These are phyloP conservation scores for Tulasnella sp. DNA, from an alignment of 768 basidiomycete genomes.

Conservation along the genomic window DNA sequence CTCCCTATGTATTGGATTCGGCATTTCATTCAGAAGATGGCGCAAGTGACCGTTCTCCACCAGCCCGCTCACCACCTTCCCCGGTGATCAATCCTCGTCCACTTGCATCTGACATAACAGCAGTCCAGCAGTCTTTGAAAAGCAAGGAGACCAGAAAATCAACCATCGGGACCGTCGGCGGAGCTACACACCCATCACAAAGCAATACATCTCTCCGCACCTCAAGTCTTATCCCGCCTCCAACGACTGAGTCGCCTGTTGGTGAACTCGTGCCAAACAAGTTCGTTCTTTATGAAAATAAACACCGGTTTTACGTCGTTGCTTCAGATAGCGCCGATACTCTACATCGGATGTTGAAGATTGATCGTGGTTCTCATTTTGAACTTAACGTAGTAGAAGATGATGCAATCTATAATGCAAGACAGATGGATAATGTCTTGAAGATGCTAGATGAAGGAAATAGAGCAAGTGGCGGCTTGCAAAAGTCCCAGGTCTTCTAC, in stretches of 20 bases:
- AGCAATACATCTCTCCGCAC: too few species aligned
- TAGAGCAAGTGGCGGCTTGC: constrained; percentile 73
- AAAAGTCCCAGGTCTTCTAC: constrained; percentile 64
- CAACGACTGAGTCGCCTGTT: not conserved
- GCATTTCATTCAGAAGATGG: too few species aligned
- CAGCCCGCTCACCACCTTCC: too few species aligned
- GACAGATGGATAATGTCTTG: constrained; percentile 80
- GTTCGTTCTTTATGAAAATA: constrained; percentile 89
- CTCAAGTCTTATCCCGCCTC: too few species aligned
- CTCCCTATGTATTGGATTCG: too few species aligned
- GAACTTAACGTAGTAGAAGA: constrained; percentile 75
- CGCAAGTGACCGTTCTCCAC: too few species aligned
- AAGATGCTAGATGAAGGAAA: constrained; percentile 96
- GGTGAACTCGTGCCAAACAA: constrained; percentile 38
- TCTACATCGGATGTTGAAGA: constrained; percentile 81
- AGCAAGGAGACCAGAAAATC: too few species aligned
- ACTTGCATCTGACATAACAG: too few species aligned
- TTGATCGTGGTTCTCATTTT: constrained; percentile 72
- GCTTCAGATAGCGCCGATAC: constrained; percentile 82
- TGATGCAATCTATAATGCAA: constrained; percentile 72
- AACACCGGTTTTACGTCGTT: constrained; percentile 79
- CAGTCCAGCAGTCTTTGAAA: too few species aligned
- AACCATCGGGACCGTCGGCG: too few species aligned
- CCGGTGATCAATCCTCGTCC: too few species aligned
- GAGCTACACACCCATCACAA: too few species aligned